phyloP scores from a whole-genome alignment of 805 yeast genomes.

The Tetrapisispora namnaoensis region DNA sequence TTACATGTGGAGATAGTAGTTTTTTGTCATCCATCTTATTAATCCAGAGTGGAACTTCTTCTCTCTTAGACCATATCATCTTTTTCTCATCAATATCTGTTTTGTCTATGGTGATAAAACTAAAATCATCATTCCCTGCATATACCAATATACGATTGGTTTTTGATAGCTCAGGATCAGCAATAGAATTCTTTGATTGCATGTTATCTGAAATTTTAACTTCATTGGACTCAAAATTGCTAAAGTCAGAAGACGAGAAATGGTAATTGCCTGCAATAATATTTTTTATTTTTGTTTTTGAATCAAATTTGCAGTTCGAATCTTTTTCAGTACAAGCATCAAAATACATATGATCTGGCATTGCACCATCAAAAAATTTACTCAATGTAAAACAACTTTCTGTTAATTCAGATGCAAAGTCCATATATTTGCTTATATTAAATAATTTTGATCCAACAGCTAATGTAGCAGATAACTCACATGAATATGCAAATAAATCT shows the following conservation, averaged over 20 bases:
- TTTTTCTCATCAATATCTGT: constrained; percentile 7
- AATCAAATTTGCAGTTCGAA: constrained; percentile 12
- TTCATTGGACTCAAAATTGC: constrained; percentile 1
- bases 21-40: constrained; percentile 31
- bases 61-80: constrained; percentile 19
- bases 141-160: constrained; percentile 1
- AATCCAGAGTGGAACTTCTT: constrained; percentile 28
- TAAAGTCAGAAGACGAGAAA: neutral
- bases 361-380: constrained; percentile 27
- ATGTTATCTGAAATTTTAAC: constrained; percentile 3
- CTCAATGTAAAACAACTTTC: constrained; percentile 41
- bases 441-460: constrained; percentile 39
- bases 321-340: constrained; percentile 8
- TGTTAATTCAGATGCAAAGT: constrained; percentile 36
- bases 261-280: constrained; percentile 14
- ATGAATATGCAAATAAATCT: constrained; percentile 40
- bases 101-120: neutral
- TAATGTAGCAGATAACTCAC: constrained; percentile 47
- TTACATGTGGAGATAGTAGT: constrained; percentile 49
- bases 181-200: constrained; percentile 1
- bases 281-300: constrained; percentile 14
- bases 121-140: neutral
- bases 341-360: constrained; percentile 27
- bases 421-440: constrained; percentile 26
- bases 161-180: neutral